Conservation (phyloP, 441 rosid genomes). For the Iberis amara region DNA sequence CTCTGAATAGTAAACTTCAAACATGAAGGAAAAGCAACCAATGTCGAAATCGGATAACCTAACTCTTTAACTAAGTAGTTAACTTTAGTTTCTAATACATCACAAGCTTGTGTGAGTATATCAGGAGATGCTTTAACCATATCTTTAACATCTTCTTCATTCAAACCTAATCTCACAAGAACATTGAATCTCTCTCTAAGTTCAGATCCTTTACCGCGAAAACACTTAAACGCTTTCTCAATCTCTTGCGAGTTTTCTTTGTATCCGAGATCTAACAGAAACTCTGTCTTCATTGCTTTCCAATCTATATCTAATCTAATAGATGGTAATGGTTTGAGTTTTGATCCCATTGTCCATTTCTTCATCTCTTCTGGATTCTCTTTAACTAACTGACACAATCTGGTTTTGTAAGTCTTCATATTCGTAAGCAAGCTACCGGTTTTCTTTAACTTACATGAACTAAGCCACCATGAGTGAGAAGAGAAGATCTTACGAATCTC, state of each 20-base stretch:
- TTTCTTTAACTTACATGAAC: conserved; percentile 49
- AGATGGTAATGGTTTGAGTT: conserved; percentile 35
- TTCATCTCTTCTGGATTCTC: conserved; percentile 60
- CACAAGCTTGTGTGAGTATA: conserved; percentile 46
- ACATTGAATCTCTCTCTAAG: conserved; percentile 64
- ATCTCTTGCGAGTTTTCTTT: conserved; percentile 36
- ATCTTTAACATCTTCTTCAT: conserved; percentile 41
- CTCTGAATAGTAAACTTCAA: conserved; percentile 40
- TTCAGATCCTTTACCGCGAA: conserved; percentile 60
- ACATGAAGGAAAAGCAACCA: conserved; percentile 51
- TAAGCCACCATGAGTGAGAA: conserved; percentile 41
- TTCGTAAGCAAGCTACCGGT: conserved; percentile 41
- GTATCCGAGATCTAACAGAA: conserved; percentile 55
- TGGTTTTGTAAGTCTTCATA: conserved; percentile 51
- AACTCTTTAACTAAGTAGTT: conserved; percentile 43
- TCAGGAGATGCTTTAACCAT: conserved; percentile 56
- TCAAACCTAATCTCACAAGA: conserved; percentile 49
- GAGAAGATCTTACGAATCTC: conserved; percentile 47
- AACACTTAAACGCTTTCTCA: conserved; percentile 40
- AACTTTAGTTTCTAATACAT: conserved; percentile 47
- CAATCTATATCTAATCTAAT: conserved; percentile 31
- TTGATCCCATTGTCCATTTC: conserved; percentile 49
- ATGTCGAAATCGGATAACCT: conserved; percentile 45
- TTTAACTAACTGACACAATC: conserved; percentile 51
- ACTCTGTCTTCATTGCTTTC: conserved; percentile 46